These are phyloP conservation scores for Pseudogymnoascus sp. DNA, from an alignment of 2,329 filamentous ascomycete species.

Conservation along the genomic window DNA sequence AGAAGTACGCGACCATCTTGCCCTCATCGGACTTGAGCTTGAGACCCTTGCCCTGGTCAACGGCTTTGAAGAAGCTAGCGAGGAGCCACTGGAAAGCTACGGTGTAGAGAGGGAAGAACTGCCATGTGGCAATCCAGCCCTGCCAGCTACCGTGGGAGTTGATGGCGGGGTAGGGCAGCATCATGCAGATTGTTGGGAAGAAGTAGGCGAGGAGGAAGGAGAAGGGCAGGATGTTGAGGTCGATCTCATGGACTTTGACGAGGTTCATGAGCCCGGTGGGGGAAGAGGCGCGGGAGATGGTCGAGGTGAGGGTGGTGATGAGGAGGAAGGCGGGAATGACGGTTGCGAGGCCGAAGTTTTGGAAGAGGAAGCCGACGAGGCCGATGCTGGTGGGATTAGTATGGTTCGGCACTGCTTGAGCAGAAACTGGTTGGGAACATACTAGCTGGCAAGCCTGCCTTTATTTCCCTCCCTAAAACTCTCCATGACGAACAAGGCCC, in stretches of 20 bases:
- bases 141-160: constrained; percentile 1
- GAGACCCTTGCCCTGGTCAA: not conserved
- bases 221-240: constrained; percentile 3
- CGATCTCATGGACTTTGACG: not conserved
- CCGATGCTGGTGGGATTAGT: not conserved
- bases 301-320: not conserved
- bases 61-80: not conserved
- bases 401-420: not conserved
- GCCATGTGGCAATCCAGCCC: not conserved
- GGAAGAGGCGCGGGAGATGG: constrained; percentile 1
- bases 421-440: not conserved
- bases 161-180: not conserved
- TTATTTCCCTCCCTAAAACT: not conserved
- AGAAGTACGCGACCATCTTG: not conserved
- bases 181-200: not conserved
- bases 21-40: constrained; percentile 1
- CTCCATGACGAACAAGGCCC: not conserved
- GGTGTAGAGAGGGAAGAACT: constrained; percentile 2
- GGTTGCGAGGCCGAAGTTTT: not conserved
- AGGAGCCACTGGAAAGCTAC: not conserved
- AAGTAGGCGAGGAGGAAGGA: not conserved
- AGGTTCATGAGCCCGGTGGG: not conserved
- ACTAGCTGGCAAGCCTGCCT: not conserved
- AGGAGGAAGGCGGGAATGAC: constrained; percentile 6
- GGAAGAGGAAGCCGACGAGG: not conserved